Conservation (phyloP, 164 flowering plant genomes). For the Chimonanthus salicifolius region DNA sequence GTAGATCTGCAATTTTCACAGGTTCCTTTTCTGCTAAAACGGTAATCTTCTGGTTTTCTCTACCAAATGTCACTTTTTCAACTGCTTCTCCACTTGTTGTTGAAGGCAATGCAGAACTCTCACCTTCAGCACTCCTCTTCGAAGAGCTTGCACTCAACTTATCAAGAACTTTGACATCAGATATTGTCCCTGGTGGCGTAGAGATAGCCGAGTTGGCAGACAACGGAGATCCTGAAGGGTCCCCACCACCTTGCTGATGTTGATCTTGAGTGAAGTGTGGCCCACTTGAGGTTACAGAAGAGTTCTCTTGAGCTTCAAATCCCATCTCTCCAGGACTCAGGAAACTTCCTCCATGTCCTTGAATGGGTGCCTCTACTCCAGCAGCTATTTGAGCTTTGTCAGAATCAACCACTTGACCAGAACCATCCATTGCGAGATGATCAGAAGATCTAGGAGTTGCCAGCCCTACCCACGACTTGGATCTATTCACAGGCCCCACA, state of each 20-base stretch:
- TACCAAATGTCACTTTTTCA: slow-evolving; percentile 21
- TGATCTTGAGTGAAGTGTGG: slow-evolving; percentile 45
- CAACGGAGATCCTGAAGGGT: slow-evolving; percentile 50
- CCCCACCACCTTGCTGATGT: slow-evolving; percentile 34
- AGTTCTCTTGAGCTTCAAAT: slow-evolving; percentile 58
- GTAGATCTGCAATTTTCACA: slow-evolving; percentile 28
- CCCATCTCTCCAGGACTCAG: slow-evolving; percentile 23
- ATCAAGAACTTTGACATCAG: slow-evolving; percentile 23
- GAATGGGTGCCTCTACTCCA: slow-evolving; percentile 40
- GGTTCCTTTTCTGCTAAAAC: slow-evolving; percentile 25
- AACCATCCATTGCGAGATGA: slow-evolving; percentile 21
- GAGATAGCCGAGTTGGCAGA: slow-evolving; percentile 56
- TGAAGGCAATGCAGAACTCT: slow-evolving; percentile 10
- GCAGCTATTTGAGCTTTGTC: slow-evolving; percentile 16
- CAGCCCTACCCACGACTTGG: not conserved
- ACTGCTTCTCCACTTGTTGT: not conserved
- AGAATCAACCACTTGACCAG: slow-evolving; percentile 21
- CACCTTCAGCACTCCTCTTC: not conserved
- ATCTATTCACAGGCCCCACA: not conserved
- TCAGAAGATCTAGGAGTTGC: slow-evolving; percentile 7
- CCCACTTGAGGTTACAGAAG: slow-evolving; percentile 47
- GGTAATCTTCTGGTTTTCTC: slow-evolving; percentile 15
- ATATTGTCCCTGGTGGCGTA: slow-evolving; percentile 25
- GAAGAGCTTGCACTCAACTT: not conserved
- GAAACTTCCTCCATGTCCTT: slow-evolving; percentile 46